These are phyloP conservation scores for Periconia macrospinosa DNA, from an alignment of 2,329 filamentous ascomycete genomes.

Conservation along the genomic window DNA sequence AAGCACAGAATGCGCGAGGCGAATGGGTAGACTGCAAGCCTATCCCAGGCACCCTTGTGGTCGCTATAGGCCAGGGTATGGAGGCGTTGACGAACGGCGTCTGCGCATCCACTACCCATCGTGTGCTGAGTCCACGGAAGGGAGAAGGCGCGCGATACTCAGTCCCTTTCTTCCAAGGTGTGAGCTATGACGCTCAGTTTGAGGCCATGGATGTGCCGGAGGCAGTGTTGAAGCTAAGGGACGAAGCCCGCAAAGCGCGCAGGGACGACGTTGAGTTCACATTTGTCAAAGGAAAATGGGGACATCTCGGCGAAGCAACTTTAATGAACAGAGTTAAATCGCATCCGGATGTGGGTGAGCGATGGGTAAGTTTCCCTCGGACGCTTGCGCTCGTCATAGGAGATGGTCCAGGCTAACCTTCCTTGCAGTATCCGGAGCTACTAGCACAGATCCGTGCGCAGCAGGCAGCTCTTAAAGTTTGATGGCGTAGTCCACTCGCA, in stretches of 20 bases:
- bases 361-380: slow-evolving; percentile 55
- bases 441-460: slow-evolving; percentile 47
- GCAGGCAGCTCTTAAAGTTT: slow-evolving; percentile 30
- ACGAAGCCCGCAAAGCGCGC: slow-evolving; percentile 61
- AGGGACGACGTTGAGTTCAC: slow-evolving; percentile 81
- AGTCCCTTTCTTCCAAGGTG: slow-evolving; percentile 87
- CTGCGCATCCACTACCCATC: slow-evolving; percentile 78
- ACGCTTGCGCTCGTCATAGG: background rate
- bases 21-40: slow-evolving; percentile 84
- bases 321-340: slow-evolving; percentile 83
- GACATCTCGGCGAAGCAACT: slow-evolving; percentile 78
- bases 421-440: slow-evolving; percentile 47
- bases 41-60: slow-evolving; percentile 74
- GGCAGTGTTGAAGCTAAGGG: slow-evolving; percentile 63
- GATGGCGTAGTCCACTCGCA: background rate
- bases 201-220: slow-evolving; percentile 73
- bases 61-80: slow-evolving; percentile 84
- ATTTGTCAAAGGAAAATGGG: slow-evolving; percentile 69
- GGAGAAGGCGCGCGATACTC: slow-evolving; percentile 74
- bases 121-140: slow-evolving; percentile 72
- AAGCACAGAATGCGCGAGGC: slow-evolving; percentile 79
- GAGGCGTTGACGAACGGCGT: slow-evolving; percentile 84
- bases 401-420: slow-evolving; percentile 5
- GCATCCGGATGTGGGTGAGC: slow-evolving; percentile 82
- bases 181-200: slow-evolving; percentile 76